Evolutionary conservation across 169 alveolate species (phyloP).

Genomic region (Cystoisospora suis): DNA sequence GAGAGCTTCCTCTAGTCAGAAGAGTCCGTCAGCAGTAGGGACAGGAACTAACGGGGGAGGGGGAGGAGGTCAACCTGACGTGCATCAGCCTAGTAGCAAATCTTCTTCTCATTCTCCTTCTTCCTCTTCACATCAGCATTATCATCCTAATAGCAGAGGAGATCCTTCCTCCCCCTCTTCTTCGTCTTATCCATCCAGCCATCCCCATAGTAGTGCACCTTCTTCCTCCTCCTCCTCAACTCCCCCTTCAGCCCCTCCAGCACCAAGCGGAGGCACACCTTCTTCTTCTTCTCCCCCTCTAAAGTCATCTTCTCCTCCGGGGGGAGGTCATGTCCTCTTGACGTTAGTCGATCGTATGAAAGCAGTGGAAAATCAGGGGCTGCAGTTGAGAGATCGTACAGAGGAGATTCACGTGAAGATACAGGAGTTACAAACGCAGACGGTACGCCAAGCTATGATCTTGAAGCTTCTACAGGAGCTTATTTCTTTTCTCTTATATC

Average conservation of each 20-base stretch:
- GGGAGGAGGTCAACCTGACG: neutral
- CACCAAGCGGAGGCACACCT: no score
- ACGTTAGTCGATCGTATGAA: slow-evolving; percentile 42
- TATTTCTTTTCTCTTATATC: neutral
- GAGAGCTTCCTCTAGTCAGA: no score
- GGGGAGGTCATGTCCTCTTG: slow-evolving; percentile 30
- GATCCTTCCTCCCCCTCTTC: no score
- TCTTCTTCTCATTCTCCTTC: neutral
- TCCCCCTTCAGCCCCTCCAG: no score
- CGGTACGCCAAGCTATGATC: neutral
- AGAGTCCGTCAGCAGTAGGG: neutral
- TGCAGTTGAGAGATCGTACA: neutral
- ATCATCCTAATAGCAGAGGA: no score
- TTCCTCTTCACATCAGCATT: no score
- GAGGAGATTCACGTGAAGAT: neutral
- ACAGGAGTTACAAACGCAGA: neutral
- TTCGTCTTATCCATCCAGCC: no score
- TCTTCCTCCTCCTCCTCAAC: no score
- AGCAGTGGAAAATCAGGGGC: neutral
- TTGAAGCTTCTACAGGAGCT: slow-evolving; percentile 5
- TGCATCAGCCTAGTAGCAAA: neutral
- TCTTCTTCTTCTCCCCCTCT: no score
- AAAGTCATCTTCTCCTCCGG: neutral
- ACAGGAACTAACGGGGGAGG: neutral
- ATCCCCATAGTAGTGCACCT: no score